Evolutionary conservation across 2,329 filamentous ascomycete species (phyloP), one percentile per base, ranked within the genome.

Genomic region (Pestalotiopsis sp.): DNA sequence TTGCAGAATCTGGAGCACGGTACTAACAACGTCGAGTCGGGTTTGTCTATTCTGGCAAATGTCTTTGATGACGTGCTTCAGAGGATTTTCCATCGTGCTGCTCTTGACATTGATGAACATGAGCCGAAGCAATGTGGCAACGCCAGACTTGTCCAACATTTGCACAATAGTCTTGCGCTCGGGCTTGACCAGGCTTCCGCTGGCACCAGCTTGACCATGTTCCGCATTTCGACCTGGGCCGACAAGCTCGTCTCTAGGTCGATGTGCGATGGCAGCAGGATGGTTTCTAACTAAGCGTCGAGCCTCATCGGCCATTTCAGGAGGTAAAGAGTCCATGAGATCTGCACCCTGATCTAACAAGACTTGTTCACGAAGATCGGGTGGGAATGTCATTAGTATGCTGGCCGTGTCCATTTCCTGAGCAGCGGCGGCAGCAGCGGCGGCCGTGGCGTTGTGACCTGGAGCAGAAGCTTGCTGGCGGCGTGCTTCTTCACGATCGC

Each of bases 21-120:
- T 94, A 80, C 94, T 97, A 76, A 99, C 91, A 41, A 99, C 94
- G 79, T 99, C 96, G 3, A 95, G 90, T 45, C 96, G 90, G 77
- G 96, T 99, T 77, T 98, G 94, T n/a, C 94, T 91, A 78, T 99
- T 99, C 81, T 97, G 93, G 77, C 94, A 98, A 31, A 98, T 91
- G 73, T 97, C 94, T 71, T 94, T 90, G 65, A 99, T 90, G 66
- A 99, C 93, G 67, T 92, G 91, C 78, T 96, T 95, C 66, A 99
- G 86, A 69, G 94, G 93, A 71, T 87, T 90, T 73, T 94, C 93
- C 63, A 96, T 92, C 71, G 93, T 96, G 25, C 93, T 94, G 72
- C 95, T 93, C 73, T 98, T 94, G 62, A 94, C 75, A 58, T 79
- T 92, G 75, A 98, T 94, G 79, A 99, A 99, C 95, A 99, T 98